Evolutionary conservation across 2,329 filamentous ascomycete genomes (phyloP), one percentile per base, ranked within the genome.

Genomic region (Didymellaceae sp.): DNA sequence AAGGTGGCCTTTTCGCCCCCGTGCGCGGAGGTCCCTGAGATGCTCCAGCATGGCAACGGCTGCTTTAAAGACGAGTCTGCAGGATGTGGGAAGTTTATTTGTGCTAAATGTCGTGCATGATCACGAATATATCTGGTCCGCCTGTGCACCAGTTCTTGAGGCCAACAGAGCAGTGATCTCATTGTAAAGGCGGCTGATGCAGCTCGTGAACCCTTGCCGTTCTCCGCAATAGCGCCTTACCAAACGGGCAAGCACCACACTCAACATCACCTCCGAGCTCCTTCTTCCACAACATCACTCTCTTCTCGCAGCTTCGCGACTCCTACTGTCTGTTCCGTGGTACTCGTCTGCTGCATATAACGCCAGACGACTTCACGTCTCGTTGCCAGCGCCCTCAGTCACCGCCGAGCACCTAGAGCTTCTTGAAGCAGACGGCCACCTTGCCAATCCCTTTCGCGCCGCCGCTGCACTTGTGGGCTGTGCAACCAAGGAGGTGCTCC

Each of bases 361-460:
- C 28, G 42, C 52, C 31, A 21, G 32, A 39, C 28, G 17, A 24
- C 25, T n/a, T 10, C 32, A 37, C 13, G 21, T 28, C 8, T n/a
- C 16, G 21, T 24, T n/a, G 28, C 24, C 31, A 22, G 18, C 21
- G 21, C 37, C 42, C 35, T 17, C 21, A 10, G 25, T 38, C 26
- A 26, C 24, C 13, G 13, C 16, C 31, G 32, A 44, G 33, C 30
- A 38, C 9, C 42, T 52, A 46, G 45, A 54, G 54, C 57, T 52
- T 61, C 47, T 54, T 55, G 42, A 59, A 58, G 52, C 45, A 40
- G 48, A 54, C 46, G 52, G 52, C 54, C 50, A 58, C 62, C 50
- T 40, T 57, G 57, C 52, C 61, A 62, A 61, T 58, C 61, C 62
- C 57, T 57, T 63, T 61, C 57, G 45, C 43, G 41, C 54, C 18